Percentiles rank a stretch among this genome's conserved stretches.
Conservation (phyloP, 805 yeast species). For the Starmera quercuum region DNA sequence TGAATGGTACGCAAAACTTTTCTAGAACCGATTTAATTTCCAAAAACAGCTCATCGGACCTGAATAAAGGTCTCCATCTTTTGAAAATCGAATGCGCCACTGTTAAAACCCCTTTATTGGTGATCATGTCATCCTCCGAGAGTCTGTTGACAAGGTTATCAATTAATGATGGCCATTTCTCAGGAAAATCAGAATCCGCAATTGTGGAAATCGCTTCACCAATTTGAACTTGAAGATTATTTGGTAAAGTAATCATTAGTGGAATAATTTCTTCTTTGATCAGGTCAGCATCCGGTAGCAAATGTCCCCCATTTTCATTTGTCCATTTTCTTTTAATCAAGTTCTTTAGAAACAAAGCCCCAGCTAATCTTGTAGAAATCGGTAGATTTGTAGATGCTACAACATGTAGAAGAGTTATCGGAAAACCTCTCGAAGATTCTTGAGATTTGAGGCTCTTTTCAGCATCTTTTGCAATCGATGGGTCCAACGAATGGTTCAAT, state of each 20-base stretch:
- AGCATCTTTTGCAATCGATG: conserved; percentile 56
- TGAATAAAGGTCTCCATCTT: conserved; percentile 92
- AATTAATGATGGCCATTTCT: conserved; percentile 72
- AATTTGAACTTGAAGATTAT: conserved; percentile 78
- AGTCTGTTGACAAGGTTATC: conserved; percentile 67
- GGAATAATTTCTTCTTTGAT: conserved; percentile 74
- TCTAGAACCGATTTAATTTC: conserved; percentile 85
- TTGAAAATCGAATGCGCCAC: conserved; percentile 96
- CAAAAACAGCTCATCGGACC: conserved; percentile 81
- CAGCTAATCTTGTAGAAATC: conserved; percentile 68
- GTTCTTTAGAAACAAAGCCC: conserved; percentile 85
- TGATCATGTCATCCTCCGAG: conserved; percentile 54
- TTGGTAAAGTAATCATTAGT: conserved; percentile 80
- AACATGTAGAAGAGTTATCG: conserved; percentile 66
- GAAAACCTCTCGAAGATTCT: conserved; percentile 68
- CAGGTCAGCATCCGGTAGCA: conserved; percentile 59
- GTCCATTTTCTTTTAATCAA: conserved; percentile 81
- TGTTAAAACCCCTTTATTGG: conserved; percentile 76
- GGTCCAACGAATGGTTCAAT: conserved; percentile 57
- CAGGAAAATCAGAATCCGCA: conserved; percentile 95
- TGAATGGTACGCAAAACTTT: conserved; percentile 74
- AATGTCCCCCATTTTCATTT: conserved; percentile 78
- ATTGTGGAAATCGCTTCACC: conserved; percentile 91
- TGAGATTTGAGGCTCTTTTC: conserved; percentile 56
- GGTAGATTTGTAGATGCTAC: conserved; percentile 56